These are phyloP conservation scores for Pseudocercospora eumusae DNA, from an alignment of 2,329 filamentous ascomycete genomes.

Conservation along the genomic window DNA sequence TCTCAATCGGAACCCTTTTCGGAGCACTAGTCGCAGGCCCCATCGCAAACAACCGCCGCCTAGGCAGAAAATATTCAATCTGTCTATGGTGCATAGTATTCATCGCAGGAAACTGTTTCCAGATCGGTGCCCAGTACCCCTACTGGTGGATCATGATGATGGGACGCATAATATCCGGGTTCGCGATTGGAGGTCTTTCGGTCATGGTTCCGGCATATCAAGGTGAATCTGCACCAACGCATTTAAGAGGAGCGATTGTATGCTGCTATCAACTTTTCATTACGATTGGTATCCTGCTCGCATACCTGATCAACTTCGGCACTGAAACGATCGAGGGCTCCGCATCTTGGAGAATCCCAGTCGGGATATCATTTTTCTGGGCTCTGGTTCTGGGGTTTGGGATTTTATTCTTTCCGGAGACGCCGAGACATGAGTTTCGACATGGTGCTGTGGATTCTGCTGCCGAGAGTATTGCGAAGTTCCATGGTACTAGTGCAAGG, in stretches of 20 bases:
- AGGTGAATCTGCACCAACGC: constrained; percentile 61
- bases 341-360: constrained; percentile 43
- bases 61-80: constrained; percentile 43
- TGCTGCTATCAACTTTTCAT: constrained; percentile 68
- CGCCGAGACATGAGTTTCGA: background rate
- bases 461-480: background rate
- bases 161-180: constrained; percentile 63
- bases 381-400: background rate
- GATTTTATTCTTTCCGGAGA: background rate
- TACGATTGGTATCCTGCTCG: constrained; percentile 62
- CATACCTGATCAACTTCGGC: constrained; percentile 34
- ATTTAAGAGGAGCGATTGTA: constrained; percentile 63
- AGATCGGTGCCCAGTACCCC: background rate
- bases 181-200: constrained; percentile 33
- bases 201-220: background rate
- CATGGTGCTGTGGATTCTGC: background rate
- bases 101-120: background rate
- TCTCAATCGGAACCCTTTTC: background rate
- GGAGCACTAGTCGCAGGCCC: background rate
- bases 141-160: constrained; percentile 64
- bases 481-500: background rate
- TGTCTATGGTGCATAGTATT: constrained; percentile 57
- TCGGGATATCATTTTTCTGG: constrained; percentile 45
- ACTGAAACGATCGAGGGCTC: background rate
- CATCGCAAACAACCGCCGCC: background rate